phyloP scores from a whole-genome alignment of 257 asterid genomes.

The Rehmannia glutinosa region DNA sequence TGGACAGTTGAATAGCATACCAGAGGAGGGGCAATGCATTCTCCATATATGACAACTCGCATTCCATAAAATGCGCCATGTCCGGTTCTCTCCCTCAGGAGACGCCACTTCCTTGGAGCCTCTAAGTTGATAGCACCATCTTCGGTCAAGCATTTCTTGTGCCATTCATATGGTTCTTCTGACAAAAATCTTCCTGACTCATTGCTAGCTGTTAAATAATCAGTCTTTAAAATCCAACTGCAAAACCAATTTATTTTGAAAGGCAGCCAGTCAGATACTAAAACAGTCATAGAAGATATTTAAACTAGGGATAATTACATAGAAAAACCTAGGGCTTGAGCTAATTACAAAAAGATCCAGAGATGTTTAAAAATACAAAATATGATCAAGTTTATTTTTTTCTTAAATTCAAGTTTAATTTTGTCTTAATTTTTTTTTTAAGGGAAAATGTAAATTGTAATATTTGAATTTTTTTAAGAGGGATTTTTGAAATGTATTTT shows the following conservation, averaged over 20 bases:
- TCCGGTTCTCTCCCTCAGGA: conserved; percentile 73
- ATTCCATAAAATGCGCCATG: conserved; percentile 90
- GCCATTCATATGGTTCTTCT: conserved; percentile 87
- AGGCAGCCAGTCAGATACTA: conserved; percentile 5
- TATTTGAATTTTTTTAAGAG: no score
- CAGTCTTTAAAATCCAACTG: conserved; percentile 96
- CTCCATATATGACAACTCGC: conserved; percentile 76
- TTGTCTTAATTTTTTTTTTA: no score
- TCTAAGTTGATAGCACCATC: conserved; percentile 92
- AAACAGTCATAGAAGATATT: neutral
- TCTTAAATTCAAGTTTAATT: no score
- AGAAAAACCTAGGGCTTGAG: no score
- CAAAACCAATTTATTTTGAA: conserved; percentile 21
- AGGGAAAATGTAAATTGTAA: no score
- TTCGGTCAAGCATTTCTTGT: conserved; percentile 68
- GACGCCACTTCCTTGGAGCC: conserved; percentile 97
- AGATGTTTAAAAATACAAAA: no score
- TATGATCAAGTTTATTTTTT: no score
- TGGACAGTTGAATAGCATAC: conserved; percentile 28
- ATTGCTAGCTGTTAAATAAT: conserved; percentile 69
- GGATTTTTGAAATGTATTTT: no score
- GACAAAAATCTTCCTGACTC: conserved; percentile 71
- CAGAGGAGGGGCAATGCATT: conserved; percentile 90
- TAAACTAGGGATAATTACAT: no score
- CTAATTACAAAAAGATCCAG: no score